Evolutionary conservation across 148 eudicot genomes (phyloP), one percentile per base, ranked within the genome.

Genomic region (Vaccinium darrowii): DNA sequence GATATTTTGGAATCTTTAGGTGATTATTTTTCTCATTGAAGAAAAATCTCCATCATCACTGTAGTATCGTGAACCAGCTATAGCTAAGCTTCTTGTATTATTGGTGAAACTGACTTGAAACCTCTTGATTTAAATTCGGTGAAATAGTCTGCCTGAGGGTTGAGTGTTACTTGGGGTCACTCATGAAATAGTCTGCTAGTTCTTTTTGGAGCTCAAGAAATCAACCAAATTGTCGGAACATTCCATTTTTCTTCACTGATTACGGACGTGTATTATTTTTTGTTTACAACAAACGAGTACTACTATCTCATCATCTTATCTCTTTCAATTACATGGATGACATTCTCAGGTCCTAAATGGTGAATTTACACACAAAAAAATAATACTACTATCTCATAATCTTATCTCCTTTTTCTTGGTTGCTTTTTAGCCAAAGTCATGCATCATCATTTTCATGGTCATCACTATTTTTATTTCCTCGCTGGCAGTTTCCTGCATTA

Each of bases 401-500:
- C n/a, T n/a, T n/a, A n/a, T n/a, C n/a, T 11, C 18, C 4, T n/a
- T 39, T 65, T 19, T 1, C 8, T n/a, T 1, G 8, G 23, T 65
- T 23, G 19, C 57, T 50, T 47, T 51, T 27, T 23, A 10, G 18
- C 50, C 33, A 1, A 50, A 43, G 60, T 52, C 6, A 23, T 78
- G n/a, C n/a, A 14, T 8, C 2, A 0, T 12, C 19, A 27, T 58
- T 18, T 30, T 80, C 30, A 57, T 18, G 19, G 16, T 58, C 71
- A 58, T 80, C 25, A 21, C 30, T 82, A 12, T 52, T 14, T 65
- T 76, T 25, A 58, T 80, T 81, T 83, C 53, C 3, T 81, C 79
- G 21, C 69, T 79, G 69, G 82, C 89, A 96, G 99, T 96, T 96
- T 87, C 99, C 99, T 69, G 93, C 98, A 15, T 82, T 94, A 83